Evolutionary conservation across 139 green algal genomes (phyloP).

Genomic region (Picochlorum sp.): DNA sequence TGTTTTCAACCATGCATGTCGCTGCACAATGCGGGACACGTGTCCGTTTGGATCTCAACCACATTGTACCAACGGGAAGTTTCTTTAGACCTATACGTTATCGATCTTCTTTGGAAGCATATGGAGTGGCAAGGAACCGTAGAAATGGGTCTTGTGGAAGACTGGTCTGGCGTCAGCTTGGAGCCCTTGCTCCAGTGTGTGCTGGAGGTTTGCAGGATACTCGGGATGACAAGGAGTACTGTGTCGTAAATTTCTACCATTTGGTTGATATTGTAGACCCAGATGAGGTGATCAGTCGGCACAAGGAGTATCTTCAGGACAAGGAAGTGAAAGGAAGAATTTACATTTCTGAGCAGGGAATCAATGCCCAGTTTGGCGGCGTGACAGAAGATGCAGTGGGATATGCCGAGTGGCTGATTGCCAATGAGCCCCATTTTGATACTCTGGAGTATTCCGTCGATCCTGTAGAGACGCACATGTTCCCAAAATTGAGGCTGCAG

Average conservation of each 20-base stretch:
- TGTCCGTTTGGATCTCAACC: too few relatives aligned
- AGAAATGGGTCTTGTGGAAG: too few relatives aligned
- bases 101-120: too few relatives aligned
- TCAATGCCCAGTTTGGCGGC: conserved; percentile 91
- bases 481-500: conserved; percentile 75
- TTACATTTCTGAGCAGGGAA: conserved; percentile 89
- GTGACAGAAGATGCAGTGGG: conserved; percentile 38
- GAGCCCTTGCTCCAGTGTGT: too few relatives aligned
- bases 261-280: conserved; percentile 66
- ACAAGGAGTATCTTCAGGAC: conserved; percentile 38
- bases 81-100: too few relatives aligned
- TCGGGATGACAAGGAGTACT: conserved; percentile 9
- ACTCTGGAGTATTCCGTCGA: conserved; percentile 42
- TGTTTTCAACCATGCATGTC: too few relatives aligned
- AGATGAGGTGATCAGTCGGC: conserved; percentile 39
- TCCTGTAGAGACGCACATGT: conserved; percentile 49
- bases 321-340: conserved; percentile 79
- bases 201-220: too few relatives aligned
- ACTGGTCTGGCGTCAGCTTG: too few relatives aligned
- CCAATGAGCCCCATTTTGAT: conserved; percentile 39
- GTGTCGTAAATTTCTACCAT: conserved; percentile 94
- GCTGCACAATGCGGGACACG: too few relatives aligned
- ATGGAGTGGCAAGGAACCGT: too few relatives aligned
- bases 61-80: too few relatives aligned
- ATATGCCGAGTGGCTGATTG: conserved; percentile 66